A percentile compares a stretch with the other conserved stretches of the same genome.
Evolutionary conservation across 495 filamentous ascomycete species (phyloP).

Genomic region (Pseudotulostoma volvatum): DNA sequence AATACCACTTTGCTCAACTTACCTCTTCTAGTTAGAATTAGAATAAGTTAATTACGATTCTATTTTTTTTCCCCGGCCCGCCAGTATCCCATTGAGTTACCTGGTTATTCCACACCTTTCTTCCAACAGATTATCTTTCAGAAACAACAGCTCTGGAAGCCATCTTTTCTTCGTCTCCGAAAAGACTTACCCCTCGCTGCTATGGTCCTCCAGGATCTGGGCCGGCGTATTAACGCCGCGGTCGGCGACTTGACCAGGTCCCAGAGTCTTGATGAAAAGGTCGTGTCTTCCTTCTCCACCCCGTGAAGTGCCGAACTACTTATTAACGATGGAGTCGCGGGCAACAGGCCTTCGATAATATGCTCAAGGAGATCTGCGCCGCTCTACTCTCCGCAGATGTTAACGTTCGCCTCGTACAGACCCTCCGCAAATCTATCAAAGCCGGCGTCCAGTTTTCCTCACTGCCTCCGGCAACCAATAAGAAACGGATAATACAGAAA

Average conservation of each 20-base stretch:
- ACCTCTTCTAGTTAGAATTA: no score
- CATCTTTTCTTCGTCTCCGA: no score
- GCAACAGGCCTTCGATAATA: slow-evolving; percentile 76
- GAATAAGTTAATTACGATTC: no score
- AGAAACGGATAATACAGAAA: slow-evolving; percentile 96
- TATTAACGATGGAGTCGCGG: not conserved
- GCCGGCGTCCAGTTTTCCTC: slow-evolving; percentile 83
- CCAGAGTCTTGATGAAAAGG: slow-evolving; percentile 91
- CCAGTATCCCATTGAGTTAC: no score
- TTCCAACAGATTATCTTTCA: no score
- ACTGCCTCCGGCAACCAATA: slow-evolving; percentile 75
- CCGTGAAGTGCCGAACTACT: not conserved
- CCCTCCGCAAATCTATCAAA: slow-evolving; percentile 86
- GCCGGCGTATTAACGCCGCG: slow-evolving; percentile 93
- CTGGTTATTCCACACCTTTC: no score
- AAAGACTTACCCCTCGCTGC: slow-evolving; percentile 3
- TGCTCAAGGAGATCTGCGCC: slow-evolving; percentile 93
- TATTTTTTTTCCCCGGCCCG: no score
- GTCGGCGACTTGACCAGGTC: slow-evolving; percentile 86
- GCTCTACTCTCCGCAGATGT: slow-evolving; percentile 92
- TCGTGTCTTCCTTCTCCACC: slow-evolving; percentile 13
- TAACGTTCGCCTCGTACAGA: slow-evolving; percentile 84
- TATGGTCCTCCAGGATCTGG: slow-evolving; percentile 98
- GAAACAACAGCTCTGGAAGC: no score
- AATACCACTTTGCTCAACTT: no score